A percentile compares a stretch with the other conserved stretches of the same genome.
Evolutionary conservation across 1,284 basidiomycete species (phyloP).

Genomic region (Trametes versicolor): DNA sequence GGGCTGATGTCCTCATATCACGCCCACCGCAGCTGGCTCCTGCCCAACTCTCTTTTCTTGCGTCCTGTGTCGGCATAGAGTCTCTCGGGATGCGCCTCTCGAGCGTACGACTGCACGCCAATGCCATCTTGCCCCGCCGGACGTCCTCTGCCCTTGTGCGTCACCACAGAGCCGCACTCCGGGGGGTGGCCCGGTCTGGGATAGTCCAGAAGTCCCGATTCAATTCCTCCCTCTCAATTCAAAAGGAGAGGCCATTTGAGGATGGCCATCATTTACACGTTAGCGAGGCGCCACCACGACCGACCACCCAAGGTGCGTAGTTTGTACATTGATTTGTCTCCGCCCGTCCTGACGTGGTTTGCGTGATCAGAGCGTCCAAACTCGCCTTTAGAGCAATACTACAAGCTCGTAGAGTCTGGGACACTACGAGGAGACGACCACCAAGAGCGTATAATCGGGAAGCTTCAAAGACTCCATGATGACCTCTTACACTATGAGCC

Average conservation of each 20-base stretch:
- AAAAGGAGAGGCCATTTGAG: conserved; percentile 11
- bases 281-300: conserved; percentile 13
- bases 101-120: conserved; percentile 21
- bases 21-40: conserved; percentile 4
- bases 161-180: conserved; percentile 25
- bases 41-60: conserved; percentile 6
- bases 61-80: background rate
- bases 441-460: conserved; percentile 86
- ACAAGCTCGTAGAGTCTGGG: conserved; percentile 77
- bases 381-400: conserved; percentile 77
- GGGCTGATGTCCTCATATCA: background rate
- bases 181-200: conserved; percentile 24
- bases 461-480: conserved; percentile 85
- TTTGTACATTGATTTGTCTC: background rate
- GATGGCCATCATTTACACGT: conserved; percentile 15
- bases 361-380: conserved; percentile 20
- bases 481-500: conserved; percentile 79
- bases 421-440: conserved; percentile 82
- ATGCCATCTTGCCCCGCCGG: conserved; percentile 24
- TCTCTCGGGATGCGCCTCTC: conserved; percentile 27
- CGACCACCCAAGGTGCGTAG: conserved; percentile 12
- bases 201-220: conserved; percentile 25
- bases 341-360: conserved; percentile 1
- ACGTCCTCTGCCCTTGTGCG: conserved; percentile 18
- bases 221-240: conserved; percentile 34